Conservation (phyloP, 805 yeast species). For the Lachancea nothofagi region DNA sequence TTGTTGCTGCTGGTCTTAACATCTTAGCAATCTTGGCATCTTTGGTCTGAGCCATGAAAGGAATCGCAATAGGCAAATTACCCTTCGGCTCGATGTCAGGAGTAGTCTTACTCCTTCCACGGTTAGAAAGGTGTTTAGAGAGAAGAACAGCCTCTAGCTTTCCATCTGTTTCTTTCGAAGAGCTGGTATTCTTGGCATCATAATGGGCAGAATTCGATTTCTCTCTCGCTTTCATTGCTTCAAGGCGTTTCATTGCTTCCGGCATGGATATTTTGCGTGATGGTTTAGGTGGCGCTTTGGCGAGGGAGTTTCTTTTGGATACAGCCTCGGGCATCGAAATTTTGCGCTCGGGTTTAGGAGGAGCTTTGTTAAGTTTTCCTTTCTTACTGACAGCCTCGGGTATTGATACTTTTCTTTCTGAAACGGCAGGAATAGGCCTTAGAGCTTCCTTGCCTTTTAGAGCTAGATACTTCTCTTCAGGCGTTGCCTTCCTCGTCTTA, state of each 20-base stretch:
- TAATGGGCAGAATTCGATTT: neutral
- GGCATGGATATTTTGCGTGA: slow-evolving; percentile 21
- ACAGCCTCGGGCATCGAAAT: slow-evolving; percentile 29
- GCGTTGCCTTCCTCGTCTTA: neutral
- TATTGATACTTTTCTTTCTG: slow-evolving; percentile 1
- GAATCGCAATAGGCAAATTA: slow-evolving; percentile 4
- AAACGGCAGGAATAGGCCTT: neutral
- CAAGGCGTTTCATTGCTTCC: slow-evolving; percentile 25
- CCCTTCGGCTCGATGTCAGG: neutral
- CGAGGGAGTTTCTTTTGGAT: slow-evolving; percentile 9
- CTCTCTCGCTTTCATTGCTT: slow-evolving; percentile 11
- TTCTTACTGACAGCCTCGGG: slow-evolving; percentile 8
- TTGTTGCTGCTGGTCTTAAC: slow-evolving; percentile 3
- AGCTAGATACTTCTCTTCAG: neutral
- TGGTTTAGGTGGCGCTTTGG: slow-evolving; percentile 24
- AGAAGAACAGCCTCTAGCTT: slow-evolving; percentile 15
- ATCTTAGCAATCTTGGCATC: slow-evolving; percentile 1
- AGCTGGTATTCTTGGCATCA: neutral
- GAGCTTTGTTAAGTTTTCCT: slow-evolving; percentile 16
- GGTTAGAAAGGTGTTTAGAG: slow-evolving; percentile 7
- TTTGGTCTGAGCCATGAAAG: slow-evolving; percentile 5
- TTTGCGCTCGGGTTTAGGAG: slow-evolving; percentile 26
- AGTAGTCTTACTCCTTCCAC: neutral
- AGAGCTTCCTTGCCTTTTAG: neutral
- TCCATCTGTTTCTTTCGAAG: neutral